Evolutionary conservation across 768 basidiomycete species (phyloP).

Genomic region (Gautieria morchelliformis): DNA sequence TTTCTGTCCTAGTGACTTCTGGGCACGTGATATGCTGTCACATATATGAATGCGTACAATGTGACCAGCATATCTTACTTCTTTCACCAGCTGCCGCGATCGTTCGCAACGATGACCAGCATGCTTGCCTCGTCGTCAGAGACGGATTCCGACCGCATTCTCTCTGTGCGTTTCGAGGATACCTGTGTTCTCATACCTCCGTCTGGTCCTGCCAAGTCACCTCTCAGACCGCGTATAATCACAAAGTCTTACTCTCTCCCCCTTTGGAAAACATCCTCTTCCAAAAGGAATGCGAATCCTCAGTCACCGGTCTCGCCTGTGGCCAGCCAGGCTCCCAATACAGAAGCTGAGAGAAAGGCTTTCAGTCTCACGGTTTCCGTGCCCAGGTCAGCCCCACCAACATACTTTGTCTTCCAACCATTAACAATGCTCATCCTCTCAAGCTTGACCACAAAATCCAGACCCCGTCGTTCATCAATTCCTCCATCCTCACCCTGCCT

Average conservation of each 20-base stretch:
- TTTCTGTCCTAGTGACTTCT: too few species aligned
- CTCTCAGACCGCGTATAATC: conserved; percentile 35
- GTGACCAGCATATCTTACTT: too few species aligned
- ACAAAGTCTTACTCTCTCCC: conserved; percentile 63
- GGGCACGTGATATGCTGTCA: too few species aligned
- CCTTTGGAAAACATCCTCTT: conserved; percentile 41
- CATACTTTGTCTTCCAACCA: conserved; percentile 1
- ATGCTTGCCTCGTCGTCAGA: neutral
- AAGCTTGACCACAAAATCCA: conserved; percentile 32
- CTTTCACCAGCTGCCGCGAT: too few species aligned
- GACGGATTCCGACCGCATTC: neutral
- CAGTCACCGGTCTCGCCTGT: conserved; percentile 10
- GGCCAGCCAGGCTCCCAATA: conserved; percentile 5
- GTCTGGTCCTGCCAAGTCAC: conserved; percentile 24
- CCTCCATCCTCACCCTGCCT: conserved; percentile 44
- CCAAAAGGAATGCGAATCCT: conserved; percentile 11
- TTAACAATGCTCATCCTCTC: neutral
- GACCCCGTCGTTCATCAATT: conserved; percentile 28
- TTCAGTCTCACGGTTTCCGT: conserved; percentile 51
- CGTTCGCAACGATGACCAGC: too few species aligned
- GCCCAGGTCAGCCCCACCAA: conserved; percentile 38
- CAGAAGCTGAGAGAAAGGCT: neutral
- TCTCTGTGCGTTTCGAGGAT: conserved; percentile 55
- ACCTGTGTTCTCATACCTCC: conserved; percentile 67
- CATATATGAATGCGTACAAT: too few species aligned